Evolutionary conservation across 441 rosid genomes (phyloP), one percentile per base, ranked within the genome.

Genomic region (Syzygium syzygioides): DNA sequence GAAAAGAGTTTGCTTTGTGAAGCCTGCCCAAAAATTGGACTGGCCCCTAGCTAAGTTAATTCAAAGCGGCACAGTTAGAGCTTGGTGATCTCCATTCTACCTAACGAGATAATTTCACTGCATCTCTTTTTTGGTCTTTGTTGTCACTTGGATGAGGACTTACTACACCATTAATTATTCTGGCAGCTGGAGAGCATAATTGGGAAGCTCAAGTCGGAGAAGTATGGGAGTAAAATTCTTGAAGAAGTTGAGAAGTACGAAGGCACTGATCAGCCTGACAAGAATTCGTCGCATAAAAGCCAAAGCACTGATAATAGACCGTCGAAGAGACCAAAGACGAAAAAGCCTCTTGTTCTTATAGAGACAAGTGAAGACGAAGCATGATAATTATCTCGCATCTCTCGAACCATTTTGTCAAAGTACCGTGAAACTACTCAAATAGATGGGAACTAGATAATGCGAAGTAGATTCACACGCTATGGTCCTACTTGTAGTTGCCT

Each of bases 111-210:
- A 23, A 76, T 76, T 41, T 76, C 52, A 23, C 52, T 12, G 59
- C 62, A 41, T 30, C 55, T 28, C 45, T 52, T 41, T 55, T 34
- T 59, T 19, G 59, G 54, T 88, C 26, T 60, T 28, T 55, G 5
- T 85, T 60, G 28, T 76, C 52, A 37, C 83, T 3, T 76, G 83
- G 10, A 76, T 14, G 52, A 41, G 52, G 52, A 76, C 52, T 41
- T 76, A 41, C 59, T 4, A 53, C 48, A 30, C 34, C 45, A 56
- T 45, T 32, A 45, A 34, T 88, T 57, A 80, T 79, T 76, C 71
- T 86, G 92, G 94, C 96, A 98, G 99, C 89, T 97, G 94, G 98
- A 95, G 94, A 96, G 90, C 87, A 93, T 96, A 53, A 95, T 97
- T 86, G 99, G 99, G 86, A 97, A 95, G 90, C 85, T 98, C 88